Conservation (phyloP, 306 rosid genomes). For the Prosopis cineraria region DNA sequence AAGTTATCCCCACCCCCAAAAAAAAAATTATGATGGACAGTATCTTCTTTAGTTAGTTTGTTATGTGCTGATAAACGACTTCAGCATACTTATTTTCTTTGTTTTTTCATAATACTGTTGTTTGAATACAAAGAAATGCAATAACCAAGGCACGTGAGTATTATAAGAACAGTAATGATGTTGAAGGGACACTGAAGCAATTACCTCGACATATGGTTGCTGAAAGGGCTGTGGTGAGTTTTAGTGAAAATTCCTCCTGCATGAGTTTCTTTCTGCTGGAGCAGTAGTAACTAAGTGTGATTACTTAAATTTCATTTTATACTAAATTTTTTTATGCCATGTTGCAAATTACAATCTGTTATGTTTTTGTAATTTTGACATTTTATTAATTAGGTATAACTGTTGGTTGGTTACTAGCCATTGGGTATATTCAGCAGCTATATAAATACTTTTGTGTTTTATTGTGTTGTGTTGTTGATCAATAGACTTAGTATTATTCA, state of each 20-base stretch:
- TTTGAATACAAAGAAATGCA: conserved; percentile 63
- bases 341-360: conserved; percentile 14
- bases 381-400: too few relatives aligned
- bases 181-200: conserved; percentile 85
- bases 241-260: conserved; percentile 35
- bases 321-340: conserved; percentile 9
- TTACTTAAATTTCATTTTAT: conserved; percentile 10
- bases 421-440: too few relatives aligned
- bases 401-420: too few relatives aligned
- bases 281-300: conserved; percentile 24
- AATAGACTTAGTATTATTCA: too few relatives aligned
- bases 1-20: too few relatives aligned
- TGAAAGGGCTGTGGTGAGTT: conserved; percentile 88
- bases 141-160: conserved; percentile 78
- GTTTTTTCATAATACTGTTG: conserved; percentile 51
- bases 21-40: conserved; percentile 15
- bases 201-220: conserved; percentile 85
- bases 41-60: conserved; percentile 29
- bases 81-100: conserved; percentile 24
- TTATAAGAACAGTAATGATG: conserved; percentile 71
- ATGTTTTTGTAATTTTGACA: too few relatives aligned
- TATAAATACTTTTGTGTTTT: too few relatives aligned
- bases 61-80: conserved; percentile 30
- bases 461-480: too few relatives aligned
- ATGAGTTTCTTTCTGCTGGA: conserved; percentile 18